Base-by-base conservation (phyloP, 345 rosid species). In the Melastoma malabathricum region DNA sequence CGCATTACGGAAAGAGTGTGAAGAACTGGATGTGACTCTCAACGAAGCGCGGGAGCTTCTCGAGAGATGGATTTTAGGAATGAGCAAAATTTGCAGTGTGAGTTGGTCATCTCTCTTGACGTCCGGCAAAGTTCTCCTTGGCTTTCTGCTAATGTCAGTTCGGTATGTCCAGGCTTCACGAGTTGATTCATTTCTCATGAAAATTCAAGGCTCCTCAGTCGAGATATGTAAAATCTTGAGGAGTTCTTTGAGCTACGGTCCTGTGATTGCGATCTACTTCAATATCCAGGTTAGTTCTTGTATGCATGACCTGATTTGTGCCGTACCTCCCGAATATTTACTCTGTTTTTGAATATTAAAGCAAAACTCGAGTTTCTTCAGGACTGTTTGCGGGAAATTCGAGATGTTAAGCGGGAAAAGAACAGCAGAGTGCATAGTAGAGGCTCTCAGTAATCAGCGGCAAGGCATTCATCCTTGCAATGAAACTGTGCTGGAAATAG, bases 11-110 rank as follows among this genome's bases (percentile, higher is more conserved):
- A 75, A 71, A 70, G 80, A 64, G 47, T 86, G 83, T 59, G 96
- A 86, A 75, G 84, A 76, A 47, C 73, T 90, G 13, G 94, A 90
- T 64, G 19, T 66, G 49, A 65, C 59, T 59, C 84, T 86, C 63
- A 83, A 90, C 56, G 82, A 73, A 70, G 88, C 85, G 46, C 70
- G 81, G 20, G 98, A 83, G 63, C 75, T 82, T 51, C 54, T 83
- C 72, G 98, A 90, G 70, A 81, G 65, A 43, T 82, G 94, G 85
- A 76, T 77, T 50, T 77, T 74, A 4, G 75, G 71, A 66, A 66
- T 69, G 79, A 86, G 98, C 87, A 84, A 83, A 71, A 70, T 86
- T 49, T 76, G 64, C 64, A 57, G 82, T 60, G 98, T 90, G 68
- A 75, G 85, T 22, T 4, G 25, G 25, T 71, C 50, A 34, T 51